Evolutionary conservation across 2,329 filamentous ascomycete species (phyloP), one percentile per base, ranked within the genome.

Genomic region (Ceratocystis variospora): DNA sequence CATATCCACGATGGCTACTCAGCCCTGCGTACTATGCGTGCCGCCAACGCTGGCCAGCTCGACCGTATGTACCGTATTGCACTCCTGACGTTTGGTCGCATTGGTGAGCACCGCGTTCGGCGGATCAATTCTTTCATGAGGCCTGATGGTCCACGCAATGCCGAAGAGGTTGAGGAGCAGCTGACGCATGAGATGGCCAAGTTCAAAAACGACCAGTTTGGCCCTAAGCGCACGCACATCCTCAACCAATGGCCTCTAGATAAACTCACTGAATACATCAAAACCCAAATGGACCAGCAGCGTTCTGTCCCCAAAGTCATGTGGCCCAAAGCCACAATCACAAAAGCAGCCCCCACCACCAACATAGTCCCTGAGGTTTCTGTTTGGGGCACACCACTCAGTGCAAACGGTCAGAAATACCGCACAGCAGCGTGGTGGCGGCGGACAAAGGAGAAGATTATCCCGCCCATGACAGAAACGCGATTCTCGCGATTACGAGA

Each of bases 1-100:
- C 75, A 76, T n/a, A 69, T 81, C 19, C 72, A 75, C 10, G 71
- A 77, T 28, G 82, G 78, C 1, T 73, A 74, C 59, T 72, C 75
- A 28, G 70, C 74, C n/a, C 75, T 84, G 22, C 78, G 78, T 45
- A 75, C 73, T 10, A 73, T 87, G 0, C 77, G 79, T 44, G 80
- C 80, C 2, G 83, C 83, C 69, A 81, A 82, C 69, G 71, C 75
- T 10, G 84, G 84, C 44, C 76, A 82, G 68, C 68, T 75, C 44
- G 63, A 69, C 0, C 78, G 78, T 62, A 78, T 86, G 75, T 72
- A 75, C 37, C 75, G 72, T 8, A 73, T 87, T 7, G 75, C 85
- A 41, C 70, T 76, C 55, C 71, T 77, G 22, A 79, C 77, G 1
- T 84, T 85, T 70, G 84, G 81, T 5, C 77, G 83, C 37, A 70